phyloP scores from a whole-genome alignment of 139 green algal genomes.

The Zygnema circumcarinatum region DNA sequence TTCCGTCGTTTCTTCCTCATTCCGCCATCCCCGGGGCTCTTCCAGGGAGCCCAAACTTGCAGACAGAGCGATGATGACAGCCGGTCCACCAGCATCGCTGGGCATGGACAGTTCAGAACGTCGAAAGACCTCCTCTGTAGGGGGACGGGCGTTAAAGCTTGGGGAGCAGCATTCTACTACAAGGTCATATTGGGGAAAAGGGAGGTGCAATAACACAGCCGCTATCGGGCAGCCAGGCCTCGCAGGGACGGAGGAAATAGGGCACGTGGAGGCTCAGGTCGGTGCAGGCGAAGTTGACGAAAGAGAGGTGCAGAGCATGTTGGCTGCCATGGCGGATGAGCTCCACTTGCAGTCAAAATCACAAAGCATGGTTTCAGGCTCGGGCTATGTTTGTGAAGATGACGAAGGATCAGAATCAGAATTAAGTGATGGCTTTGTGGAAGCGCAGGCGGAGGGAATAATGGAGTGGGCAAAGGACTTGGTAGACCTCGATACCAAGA shows the following conservation, averaged over 20 bases:
- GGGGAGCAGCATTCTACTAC: neutral
- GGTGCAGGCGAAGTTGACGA: neutral
- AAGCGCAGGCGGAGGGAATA: neutral
- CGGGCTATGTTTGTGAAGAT: neutral
- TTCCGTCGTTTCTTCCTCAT: neutral
- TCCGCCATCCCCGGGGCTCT: neutral
- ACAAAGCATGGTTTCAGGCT: neutral
- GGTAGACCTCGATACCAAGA: neutral
- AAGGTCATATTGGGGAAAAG: neutral
- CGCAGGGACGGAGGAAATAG: neutral
- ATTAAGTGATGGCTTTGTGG: neutral
- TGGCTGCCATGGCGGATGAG: neutral
- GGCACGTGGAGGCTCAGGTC: neutral
- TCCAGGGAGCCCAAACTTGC: neutral
- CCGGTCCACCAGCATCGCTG: neutral
- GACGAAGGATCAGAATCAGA: neutral
- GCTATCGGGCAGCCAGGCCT: neutral
- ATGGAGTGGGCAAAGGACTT: neutral
- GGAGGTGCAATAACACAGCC: no score
- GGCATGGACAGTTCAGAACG: neutral
- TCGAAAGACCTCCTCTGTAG: neutral
- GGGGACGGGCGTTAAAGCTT: no score
- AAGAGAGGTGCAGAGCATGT: neutral
- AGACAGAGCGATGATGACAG: neutral
- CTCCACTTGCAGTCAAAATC: neutral